phyloP scores from a whole-genome alignment of 2,329 filamentous ascomycete species.

The Fusarium citri region DNA sequence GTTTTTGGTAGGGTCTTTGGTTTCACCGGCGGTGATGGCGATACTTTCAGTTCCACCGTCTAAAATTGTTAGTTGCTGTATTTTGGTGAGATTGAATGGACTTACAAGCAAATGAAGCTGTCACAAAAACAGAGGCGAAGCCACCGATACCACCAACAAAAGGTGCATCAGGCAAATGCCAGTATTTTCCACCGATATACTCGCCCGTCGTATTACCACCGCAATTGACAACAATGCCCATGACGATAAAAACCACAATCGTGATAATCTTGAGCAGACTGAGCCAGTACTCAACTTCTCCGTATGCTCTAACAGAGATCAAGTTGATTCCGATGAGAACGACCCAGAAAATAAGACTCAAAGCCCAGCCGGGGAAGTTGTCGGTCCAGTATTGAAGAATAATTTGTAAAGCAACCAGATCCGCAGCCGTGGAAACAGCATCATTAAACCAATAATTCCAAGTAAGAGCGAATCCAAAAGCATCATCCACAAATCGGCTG shows the following conservation, averaged over 20 bases:
- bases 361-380: slow-evolving; percentile 71
- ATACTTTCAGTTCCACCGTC: slow-evolving; percentile 70
- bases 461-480: slow-evolving; percentile 65
- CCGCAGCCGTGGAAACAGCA: slow-evolving; percentile 64
- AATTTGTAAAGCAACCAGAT: slow-evolving; percentile 66
- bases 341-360: slow-evolving; percentile 71
- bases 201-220: slow-evolving; percentile 65
- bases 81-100: slow-evolving; percentile 2
- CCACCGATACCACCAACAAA: slow-evolving; percentile 74
- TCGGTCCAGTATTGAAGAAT: slow-evolving; percentile 71
- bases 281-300: slow-evolving; percentile 67
- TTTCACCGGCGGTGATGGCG: slow-evolving; percentile 74
- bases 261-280: slow-evolving; percentile 65
- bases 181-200: slow-evolving; percentile 70
- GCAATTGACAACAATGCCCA: slow-evolving; percentile 65
- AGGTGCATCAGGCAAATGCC: slow-evolving; percentile 69
- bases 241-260: slow-evolving; percentile 70
- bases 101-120: slow-evolving; percentile 67
- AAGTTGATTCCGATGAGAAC: slow-evolving; percentile 60
- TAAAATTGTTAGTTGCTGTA: slow-evolving; percentile 11
- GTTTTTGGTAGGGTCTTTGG: slow-evolving; percentile 69
- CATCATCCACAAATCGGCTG: slow-evolving; percentile 63
- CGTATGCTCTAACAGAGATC: slow-evolving; percentile 51
- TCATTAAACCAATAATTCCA: slow-evolving; percentile 77
- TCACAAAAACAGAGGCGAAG: slow-evolving; percentile 70